phyloP scores from a whole-genome alignment of 1,284 basidiomycete genomes.

The Malassezia caprae region DNA sequence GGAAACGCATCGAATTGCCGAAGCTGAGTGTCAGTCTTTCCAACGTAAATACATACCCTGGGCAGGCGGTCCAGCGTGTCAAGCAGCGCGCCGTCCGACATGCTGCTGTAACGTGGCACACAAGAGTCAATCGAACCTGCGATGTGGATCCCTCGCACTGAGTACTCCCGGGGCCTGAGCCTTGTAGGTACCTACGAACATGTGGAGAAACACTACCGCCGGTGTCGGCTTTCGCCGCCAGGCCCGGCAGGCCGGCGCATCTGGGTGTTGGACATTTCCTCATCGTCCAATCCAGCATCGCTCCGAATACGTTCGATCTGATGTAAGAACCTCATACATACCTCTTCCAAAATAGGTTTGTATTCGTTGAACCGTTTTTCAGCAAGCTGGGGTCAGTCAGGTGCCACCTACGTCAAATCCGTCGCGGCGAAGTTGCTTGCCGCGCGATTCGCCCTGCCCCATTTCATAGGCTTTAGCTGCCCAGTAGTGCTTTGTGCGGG shows the following conservation, averaged over 20 bases:
- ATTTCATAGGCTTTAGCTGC: constrained; percentile 59
- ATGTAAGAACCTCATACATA: background rate
- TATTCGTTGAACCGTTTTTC: constrained; percentile 40
- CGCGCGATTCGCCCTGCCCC: constrained; percentile 57
- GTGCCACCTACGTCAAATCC: constrained; percentile 48
- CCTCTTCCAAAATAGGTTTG: constrained; percentile 42
- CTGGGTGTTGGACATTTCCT: constrained; percentile 55
- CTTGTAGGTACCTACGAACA: background rate
- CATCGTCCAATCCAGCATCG: constrained; percentile 76
- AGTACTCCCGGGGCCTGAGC: background rate
- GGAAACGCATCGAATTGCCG: constrained; percentile 47
- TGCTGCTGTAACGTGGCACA: constrained; percentile 7
- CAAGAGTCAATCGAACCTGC: background rate
- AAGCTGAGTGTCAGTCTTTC: constrained; percentile 18
- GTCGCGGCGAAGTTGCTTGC: constrained; percentile 68
- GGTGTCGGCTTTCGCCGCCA: constrained; percentile 42
- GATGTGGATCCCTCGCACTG: background rate
- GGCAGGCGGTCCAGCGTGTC: constrained; percentile 38
- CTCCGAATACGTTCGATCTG: constrained; percentile 68
- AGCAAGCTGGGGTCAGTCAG: constrained; percentile 32
- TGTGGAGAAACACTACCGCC: constrained; percentile 21
- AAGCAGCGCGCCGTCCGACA: constrained; percentile 28
- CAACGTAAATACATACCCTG: constrained; percentile 15
- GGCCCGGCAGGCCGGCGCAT: constrained; percentile 42
- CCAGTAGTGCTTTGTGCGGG: constrained; percentile 63